A percentile compares a stretch with the other conserved stretches of the same genome.
Evolutionary conservation across 345 rosid species (phyloP).

Genomic region (Capsella bursapastoris): DNA sequence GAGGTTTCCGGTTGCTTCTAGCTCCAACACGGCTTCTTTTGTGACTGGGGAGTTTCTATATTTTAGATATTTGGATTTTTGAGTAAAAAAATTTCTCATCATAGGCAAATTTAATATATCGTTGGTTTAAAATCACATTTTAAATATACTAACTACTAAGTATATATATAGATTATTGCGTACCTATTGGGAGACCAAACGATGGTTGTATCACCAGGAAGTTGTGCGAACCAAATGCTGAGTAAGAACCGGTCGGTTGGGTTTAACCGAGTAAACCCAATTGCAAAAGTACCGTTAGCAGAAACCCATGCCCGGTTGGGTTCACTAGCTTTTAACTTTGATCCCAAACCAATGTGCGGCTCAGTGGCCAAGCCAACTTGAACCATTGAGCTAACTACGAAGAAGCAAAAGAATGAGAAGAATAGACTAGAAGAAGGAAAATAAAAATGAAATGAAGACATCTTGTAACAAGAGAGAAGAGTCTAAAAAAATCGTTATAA

Average conservation of each 20-base stretch:
- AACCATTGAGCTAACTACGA: constrained; percentile 29
- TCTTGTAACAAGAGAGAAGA: constrained; percentile 7
- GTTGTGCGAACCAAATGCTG: constrained; percentile 74
- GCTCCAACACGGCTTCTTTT: constrained; percentile 70
- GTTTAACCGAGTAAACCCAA: constrained; percentile 63
- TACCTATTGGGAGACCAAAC: constrained; percentile 93
- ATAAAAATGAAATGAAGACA: constrained; percentile 29
- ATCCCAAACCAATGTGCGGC: constrained; percentile 57
- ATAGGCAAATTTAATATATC: background rate
- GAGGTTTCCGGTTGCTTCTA: constrained; percentile 74
- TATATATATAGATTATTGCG: background rate
- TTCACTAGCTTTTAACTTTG: constrained; percentile 60
- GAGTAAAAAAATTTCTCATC: constrained; percentile 23
- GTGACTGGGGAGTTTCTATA: constrained; percentile 84
- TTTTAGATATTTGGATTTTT: constrained; percentile 54
- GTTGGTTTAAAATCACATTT: background rate
- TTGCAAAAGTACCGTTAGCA: constrained; percentile 71
- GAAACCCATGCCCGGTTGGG: constrained; percentile 63
- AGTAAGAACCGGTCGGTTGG: constrained; percentile 49
- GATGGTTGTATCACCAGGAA: constrained; percentile 75
- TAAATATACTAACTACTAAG: background rate
- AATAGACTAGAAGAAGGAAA: constrained; percentile 21
- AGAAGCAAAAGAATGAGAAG: constrained; percentile 34
- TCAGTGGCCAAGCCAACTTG: constrained; percentile 46
- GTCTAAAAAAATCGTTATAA: constrained; percentile 28